Evolutionary conservation across 1,284 basidiomycete genomes (phyloP), one percentile per base, ranked within the genome.

Genomic region (Lignosus rhinocerotis): DNA sequence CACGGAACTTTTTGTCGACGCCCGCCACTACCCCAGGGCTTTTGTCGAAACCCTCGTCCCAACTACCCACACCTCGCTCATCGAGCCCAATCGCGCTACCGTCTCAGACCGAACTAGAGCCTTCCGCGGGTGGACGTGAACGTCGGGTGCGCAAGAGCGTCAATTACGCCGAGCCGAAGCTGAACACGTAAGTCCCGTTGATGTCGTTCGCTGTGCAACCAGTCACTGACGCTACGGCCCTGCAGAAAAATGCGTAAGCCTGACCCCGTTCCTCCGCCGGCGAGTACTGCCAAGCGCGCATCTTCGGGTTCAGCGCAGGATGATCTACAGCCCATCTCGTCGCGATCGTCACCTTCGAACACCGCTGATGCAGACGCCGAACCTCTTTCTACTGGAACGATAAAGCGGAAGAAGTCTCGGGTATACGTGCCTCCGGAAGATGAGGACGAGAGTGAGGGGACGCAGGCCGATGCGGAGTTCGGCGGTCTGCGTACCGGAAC

Each of bases 211-310:
- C 17, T 51, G 16, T 53, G 51, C 50, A 56, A 50, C 44, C 33
- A 17, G 19, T 39, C 34, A 39, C 50, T 59, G 36, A 60, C 49
- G 30, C 50, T 51, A 48, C 44, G 43, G 42, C 17, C 51, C 45
- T 62, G 55, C 66, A 93, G 91, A 48, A 95, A 95, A 85, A 94
- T 94, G 92, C 87, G 92, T 46, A 94, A 94, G 75, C 92, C 92
- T 7, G 90, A 90, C 66, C 74, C 80, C 31, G 69, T 72, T 21
- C 75, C 81, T 36, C 73, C 74, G 32, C 73, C 74, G 32, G 65
- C 70, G 19, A 63, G 71, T 5, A 69, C 72, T 30, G 31, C 43
- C 21, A 76, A 75, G 66, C 78, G 78, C 36, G 39, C 61, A 32
- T 60, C 62, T 11, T 54, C 34, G 31, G 39, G 57, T 51, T 64